Conservation (phyloP, 257 asterid genomes). For the Nicotiana paniculata region DNA sequence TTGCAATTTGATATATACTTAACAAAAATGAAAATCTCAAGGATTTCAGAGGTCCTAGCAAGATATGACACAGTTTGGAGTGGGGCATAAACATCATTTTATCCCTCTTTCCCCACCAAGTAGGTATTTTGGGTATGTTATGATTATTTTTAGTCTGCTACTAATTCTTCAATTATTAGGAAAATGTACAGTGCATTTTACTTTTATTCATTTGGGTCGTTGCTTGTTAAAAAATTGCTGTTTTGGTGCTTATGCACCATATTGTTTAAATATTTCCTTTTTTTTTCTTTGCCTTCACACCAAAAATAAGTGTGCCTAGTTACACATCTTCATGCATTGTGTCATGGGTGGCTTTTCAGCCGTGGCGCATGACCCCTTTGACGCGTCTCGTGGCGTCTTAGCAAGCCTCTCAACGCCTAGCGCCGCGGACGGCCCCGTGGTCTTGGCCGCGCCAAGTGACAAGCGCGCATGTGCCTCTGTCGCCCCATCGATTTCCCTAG, state of each 20-base stretch:
- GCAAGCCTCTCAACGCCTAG: too few relatives aligned
- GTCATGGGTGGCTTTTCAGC: too few relatives aligned
- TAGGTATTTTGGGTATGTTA: background rate
- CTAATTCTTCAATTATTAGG: conserved; percentile 1
- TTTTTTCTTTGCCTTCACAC: background rate
- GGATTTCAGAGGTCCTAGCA: conserved; percentile 6
- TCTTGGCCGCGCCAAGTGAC: too few relatives aligned
- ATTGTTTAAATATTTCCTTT: background rate
- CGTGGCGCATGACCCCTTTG: too few relatives aligned
- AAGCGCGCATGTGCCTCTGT: too few relatives aligned
- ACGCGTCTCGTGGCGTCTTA: too few relatives aligned
- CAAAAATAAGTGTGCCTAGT: background rate
- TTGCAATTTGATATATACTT: background rate
- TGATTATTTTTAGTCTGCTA: background rate
- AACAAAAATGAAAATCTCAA: background rate
- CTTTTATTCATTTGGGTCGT: background rate
- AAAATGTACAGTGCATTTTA: background rate
- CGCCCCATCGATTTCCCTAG: too few relatives aligned
- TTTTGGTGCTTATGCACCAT: background rate
- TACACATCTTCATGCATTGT: background rate
- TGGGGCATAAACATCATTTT: background rate
- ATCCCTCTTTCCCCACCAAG: background rate
- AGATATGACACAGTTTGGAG: background rate
- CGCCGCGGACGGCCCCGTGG: too few relatives aligned
- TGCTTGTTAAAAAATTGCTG: background rate